Base-by-base conservation (phyloP, 306 rosid species). In the Begonia fuchsioides region DNA sequence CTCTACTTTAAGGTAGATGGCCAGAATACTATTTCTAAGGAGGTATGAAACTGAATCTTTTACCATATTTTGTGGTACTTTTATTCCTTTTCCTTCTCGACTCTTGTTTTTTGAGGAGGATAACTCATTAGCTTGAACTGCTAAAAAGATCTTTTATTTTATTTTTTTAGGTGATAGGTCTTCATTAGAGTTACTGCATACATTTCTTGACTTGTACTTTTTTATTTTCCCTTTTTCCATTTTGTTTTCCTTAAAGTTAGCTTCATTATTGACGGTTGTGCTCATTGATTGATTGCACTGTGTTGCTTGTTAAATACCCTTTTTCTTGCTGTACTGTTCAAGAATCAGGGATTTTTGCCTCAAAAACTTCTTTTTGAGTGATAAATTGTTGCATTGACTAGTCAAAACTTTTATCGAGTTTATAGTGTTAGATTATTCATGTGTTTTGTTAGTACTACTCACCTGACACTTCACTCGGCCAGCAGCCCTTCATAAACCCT, bases 1-100 rank as follows among this genome's bases (percentile, higher is more conserved):
- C 78, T 90, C 57, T 78, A 72, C 81, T 77, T 84, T 64, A 71
- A 66, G 46, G 67, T 18, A 40, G 80, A 70, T 56, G 78, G 74
- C 60, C 72, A 68, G 57, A 79, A 59, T 35, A 62, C 68, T 57
- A 60, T 71, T 56, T 19, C 75, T 18, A 81, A 80, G 58, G 96
- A 87, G 96, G 96, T 83, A 17, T 53, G 39, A 44, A 45, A 9
- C 45, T 19, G 5, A 49, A 53, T 39, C 46, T 52, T 43, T 44
- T 16, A 9, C 12, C 17, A 11, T 41, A 41, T 10, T 41, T 1
- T 41, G 45, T 45, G 53, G 15, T 13, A 14, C 45, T 13, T 39
- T 1, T 26, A 13, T 26, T 49, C 44, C 9, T 40, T 59, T 10
- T 9, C 8, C 17, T 45, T 1, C 53, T 18, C 11, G 52, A 14